Base-by-base conservation (phyloP, 2,329 filamentous ascomycete genomes). In the Phyllosticta citribraziliensis region DNA sequence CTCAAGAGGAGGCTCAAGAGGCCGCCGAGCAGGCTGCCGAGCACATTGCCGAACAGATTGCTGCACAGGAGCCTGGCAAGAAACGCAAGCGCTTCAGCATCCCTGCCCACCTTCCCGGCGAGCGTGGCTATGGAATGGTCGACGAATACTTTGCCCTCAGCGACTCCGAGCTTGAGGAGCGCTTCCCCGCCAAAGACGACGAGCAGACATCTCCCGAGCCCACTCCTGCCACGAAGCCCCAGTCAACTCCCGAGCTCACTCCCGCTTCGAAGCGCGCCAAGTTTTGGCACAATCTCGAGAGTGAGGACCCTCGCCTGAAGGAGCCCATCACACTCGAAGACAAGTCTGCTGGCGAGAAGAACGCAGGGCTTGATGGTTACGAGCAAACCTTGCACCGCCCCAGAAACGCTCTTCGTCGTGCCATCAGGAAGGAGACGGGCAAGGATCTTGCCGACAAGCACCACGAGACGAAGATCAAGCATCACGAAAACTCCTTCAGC, bases 401-500 rank as follows among this genome's bases (percentile, higher is more conserved):
- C 17, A 47, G 59, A 9, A 61, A 61, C 19, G 47, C 54, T 17
- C 51, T 22, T 25, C 59, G 59, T 22, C 55, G 51, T 54, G 27
- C 20, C 14, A 47, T 51, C 22, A 58, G 54, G 11, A 53, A 53
- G 35, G 33, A 58, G 3, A 56, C 55, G n/a, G 14, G 25, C 8
- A 52, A 62, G 27, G 60, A 62, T 30, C 60, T 56, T 9, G 54
- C 50, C 47, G 20, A 35, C 11, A 47, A 54, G 9, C 52, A 57
- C 19, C 55, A 62, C 24, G 33, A 58, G 20, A 30, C 33, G 22
- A 56, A 54, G 3, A 33, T 55, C 12, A 51, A 47, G 50, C 60
- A 55, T 19, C 56, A 62, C 20, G 52, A 50, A 3, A 58, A 62
- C 35, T 53, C 51, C 19, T 62, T 62, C 33, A 55, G 55, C 60